These are phyloP conservation scores for Prorocentrum cordatum DNA, from an alignment of 169 alveolate species.

Conservation along the genomic window DNA sequence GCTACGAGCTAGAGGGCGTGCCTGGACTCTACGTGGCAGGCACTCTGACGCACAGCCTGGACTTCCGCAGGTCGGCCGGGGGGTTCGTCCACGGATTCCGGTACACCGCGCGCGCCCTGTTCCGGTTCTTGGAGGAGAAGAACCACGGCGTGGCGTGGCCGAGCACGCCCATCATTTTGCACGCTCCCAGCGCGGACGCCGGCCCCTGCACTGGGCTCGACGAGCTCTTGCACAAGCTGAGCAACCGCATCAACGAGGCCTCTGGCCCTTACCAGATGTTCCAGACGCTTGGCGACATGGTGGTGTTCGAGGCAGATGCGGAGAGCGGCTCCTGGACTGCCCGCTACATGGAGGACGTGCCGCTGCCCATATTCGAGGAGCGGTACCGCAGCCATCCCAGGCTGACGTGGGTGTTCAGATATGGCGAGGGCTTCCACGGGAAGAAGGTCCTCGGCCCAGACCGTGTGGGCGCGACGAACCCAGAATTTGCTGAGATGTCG, in stretches of 20 bases:
- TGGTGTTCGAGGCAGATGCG: neutral
- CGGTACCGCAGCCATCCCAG: constrained; percentile 7
- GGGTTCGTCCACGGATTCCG: constrained; percentile 63
- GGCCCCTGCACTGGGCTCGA: neutral
- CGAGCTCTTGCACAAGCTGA: neutral
- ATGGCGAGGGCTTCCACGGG: constrained; percentile 20
- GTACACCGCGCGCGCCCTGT: constrained; percentile 31
- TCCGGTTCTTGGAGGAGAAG: constrained; percentile 11
- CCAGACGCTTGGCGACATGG: constrained; percentile 20
- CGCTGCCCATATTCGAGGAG: constrained; percentile 17
- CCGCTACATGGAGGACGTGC: neutral
- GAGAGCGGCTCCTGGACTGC: neutral
- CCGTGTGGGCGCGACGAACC: neutral
- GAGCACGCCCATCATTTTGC: neutral
- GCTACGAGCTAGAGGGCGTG: constrained; percentile 5
- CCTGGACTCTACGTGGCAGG: constrained; percentile 41
- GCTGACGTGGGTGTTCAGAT: constrained; percentile 27
- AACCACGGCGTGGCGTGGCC: constrained; percentile 16
- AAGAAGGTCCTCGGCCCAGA: neutral
- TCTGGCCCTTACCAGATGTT: constrained; percentile 30
- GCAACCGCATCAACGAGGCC: neutral
- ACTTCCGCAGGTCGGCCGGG: constrained; percentile 63
- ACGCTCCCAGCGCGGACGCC: neutral
- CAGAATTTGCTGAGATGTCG: neutral
- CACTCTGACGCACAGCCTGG: constrained; percentile 31